Percentiles rank a stretch among this genome's conserved stretches.
Conservation (phyloP, 2,329 filamentous ascomycete species). For the Rutstroemia sp. region DNA sequence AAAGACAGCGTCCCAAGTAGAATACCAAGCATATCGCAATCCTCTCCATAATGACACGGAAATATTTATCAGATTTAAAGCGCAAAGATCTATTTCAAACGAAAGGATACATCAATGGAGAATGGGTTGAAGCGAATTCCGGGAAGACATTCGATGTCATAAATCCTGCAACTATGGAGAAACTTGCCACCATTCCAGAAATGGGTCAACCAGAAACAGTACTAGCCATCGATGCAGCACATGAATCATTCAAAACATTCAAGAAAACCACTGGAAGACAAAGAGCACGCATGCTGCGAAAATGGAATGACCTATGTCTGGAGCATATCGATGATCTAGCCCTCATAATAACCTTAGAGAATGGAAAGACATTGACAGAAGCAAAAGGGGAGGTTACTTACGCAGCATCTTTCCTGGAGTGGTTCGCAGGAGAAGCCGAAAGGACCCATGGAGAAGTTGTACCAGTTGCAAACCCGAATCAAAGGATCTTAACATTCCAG, state of each 20-base stretch:
- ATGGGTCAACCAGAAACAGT: background rate
- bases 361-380: slow-evolving; percentile 72
- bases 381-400: slow-evolving; percentile 63
- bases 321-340: background rate
- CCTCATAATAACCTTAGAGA: slow-evolving; percentile 37
- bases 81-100: background rate
- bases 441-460: slow-evolving; percentile 67
- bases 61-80: background rate
- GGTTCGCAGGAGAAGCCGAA: slow-evolving; percentile 72
- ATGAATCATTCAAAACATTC: background rate
- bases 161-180: background rate
- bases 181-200: background rate
- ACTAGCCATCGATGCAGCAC: background rate
- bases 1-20: no score
- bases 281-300: background rate
- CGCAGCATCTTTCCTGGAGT: slow-evolving; percentile 66
- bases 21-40: background rate
- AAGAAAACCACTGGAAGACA: background rate
- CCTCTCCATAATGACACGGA: background rate
- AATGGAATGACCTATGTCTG: background rate
- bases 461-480: slow-evolving; percentile 35
- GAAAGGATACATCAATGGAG: background rate
- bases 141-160: background rate
- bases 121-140: background rate
- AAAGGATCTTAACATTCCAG: no score